These are phyloP conservation scores for Rhododendron kiyosumense DNA, from an alignment of 148 eudicot genomes.

Conservation along the genomic window DNA sequence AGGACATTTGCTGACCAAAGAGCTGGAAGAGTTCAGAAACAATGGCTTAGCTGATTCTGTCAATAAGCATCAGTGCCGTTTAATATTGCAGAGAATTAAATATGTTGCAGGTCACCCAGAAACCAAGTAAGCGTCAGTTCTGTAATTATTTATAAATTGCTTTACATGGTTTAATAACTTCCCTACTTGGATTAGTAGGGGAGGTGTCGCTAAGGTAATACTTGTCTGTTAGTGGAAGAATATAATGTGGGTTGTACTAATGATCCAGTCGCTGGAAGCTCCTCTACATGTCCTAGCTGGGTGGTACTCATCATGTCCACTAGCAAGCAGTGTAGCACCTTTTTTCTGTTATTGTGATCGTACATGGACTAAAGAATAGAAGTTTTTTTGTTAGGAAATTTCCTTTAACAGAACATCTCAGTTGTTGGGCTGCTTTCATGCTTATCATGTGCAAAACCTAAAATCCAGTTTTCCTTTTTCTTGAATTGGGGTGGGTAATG, in stretches of 20 bases:
- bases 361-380: not conserved
- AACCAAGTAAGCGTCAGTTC: conserved; percentile 38
- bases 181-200: not conserved
- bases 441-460: not conserved
- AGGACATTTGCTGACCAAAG: conserved; percentile 84
- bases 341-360: not conserved
- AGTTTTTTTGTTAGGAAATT: not conserved
- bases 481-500: not conserved
- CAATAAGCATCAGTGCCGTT: conserved; percentile 87
- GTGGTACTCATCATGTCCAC: not conserved
- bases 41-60: conserved; percentile 81
- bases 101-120: conserved; percentile 71
- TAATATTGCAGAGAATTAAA: conserved; percentile 86
- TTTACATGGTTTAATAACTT: not conserved
- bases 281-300: not conserved
- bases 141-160: not conserved
- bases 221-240: not conserved
- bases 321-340: not conserved
- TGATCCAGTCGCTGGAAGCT: not conserved
- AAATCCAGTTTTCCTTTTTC: not conserved
- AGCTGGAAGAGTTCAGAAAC: conserved; percentile 90
- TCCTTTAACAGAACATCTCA: not conserved
- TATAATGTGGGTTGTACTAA: not conserved
- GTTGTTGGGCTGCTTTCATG: not conserved
- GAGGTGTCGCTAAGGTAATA: not conserved